Evolutionary conservation across 148 eudicot species (phyloP).

Genomic region (Agrostemma githago): DNA sequence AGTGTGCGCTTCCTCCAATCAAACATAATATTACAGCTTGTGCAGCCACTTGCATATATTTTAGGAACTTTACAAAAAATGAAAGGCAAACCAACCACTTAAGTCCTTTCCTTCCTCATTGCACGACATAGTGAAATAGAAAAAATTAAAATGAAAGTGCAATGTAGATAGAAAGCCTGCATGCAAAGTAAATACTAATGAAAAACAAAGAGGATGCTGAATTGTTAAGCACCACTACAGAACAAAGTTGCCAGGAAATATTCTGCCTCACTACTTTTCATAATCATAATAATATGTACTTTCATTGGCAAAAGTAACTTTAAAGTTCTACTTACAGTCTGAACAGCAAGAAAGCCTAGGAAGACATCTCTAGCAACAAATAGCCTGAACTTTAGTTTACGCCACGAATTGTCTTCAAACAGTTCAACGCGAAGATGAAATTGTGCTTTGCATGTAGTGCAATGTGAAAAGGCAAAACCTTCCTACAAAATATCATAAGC

Average conservation of each 20-base stretch:
- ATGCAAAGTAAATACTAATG: no score
- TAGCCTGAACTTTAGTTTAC: constrained; percentile 72
- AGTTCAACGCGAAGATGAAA: constrained; percentile 65
- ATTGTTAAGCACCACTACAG: background rate
- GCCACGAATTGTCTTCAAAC: constrained; percentile 76
- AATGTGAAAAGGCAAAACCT: constrained; percentile 95
- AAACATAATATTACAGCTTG: background rate
- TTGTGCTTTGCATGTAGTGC: constrained; percentile 95
- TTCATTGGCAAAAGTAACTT: background rate
- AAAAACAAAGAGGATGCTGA: background rate
- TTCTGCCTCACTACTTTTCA: background rate
- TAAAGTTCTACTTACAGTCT: constrained; percentile 53
- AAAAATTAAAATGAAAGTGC: background rate
- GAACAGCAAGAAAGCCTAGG: constrained; percentile 82
- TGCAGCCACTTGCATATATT: background rate
- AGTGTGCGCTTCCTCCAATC: background rate
- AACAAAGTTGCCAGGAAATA: background rate
- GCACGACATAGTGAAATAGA: background rate
- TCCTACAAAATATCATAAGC: constrained; percentile 42
- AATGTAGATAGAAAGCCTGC: background rate
- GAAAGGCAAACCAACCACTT: background rate
- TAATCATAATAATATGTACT: background rate
- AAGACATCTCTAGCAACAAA: constrained; percentile 88
- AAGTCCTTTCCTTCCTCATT: background rate
- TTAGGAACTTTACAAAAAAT: background rate